These are phyloP conservation scores for Cytospora chrysosperma DNA, from an alignment of 2,329 filamentous ascomycete genomes.

Conservation along the genomic window DNA sequence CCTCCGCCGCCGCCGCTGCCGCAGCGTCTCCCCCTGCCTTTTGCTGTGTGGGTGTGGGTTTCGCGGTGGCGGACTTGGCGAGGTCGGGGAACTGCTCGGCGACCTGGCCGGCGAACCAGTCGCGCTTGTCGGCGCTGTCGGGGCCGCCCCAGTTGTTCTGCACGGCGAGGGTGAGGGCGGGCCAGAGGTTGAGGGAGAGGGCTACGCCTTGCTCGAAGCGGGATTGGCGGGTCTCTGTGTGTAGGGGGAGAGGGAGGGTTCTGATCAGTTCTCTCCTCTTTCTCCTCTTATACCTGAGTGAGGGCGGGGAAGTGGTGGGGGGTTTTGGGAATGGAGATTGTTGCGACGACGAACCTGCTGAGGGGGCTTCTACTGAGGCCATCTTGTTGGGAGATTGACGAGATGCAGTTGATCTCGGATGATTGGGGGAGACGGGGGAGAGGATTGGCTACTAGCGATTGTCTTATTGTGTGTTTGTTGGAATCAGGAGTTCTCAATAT, in stretches of 20 bases:
- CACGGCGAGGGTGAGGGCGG: conserved; percentile 81
- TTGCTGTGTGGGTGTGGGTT: not conserved
- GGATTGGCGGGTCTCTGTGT: conserved; percentile 53
- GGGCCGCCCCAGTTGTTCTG: conserved; percentile 86
- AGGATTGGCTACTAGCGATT: not conserved
- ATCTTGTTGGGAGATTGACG: not conserved
- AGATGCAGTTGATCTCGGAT: not conserved
- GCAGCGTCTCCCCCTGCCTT: conserved; percentile 5
- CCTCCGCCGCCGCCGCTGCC: conserved; percentile 33
- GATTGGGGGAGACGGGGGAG: not conserved
- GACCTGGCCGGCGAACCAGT: conserved; percentile 91
- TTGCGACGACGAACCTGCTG: conserved; percentile 12
- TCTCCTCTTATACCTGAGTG: too few species aligned
- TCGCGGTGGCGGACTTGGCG: conserved; percentile 31
- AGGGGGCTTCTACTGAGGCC: conserved; percentile 18
- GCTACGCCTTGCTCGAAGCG: conserved; percentile 86
- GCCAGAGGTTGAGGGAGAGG: conserved; percentile 83
- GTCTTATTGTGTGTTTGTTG: not conserved
- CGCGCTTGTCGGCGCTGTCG: conserved; percentile 80
- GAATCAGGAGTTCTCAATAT: not conserved
- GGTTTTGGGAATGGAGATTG: too few species aligned
- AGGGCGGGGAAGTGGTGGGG: not conserved
- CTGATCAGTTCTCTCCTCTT: not conserved
- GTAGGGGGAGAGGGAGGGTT: conserved; percentile 6
- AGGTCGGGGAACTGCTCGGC: conserved; percentile 78